Evolutionary conservation across 345 rosid species (phyloP).

Genomic region (Gynandropsis gynandra): DNA sequence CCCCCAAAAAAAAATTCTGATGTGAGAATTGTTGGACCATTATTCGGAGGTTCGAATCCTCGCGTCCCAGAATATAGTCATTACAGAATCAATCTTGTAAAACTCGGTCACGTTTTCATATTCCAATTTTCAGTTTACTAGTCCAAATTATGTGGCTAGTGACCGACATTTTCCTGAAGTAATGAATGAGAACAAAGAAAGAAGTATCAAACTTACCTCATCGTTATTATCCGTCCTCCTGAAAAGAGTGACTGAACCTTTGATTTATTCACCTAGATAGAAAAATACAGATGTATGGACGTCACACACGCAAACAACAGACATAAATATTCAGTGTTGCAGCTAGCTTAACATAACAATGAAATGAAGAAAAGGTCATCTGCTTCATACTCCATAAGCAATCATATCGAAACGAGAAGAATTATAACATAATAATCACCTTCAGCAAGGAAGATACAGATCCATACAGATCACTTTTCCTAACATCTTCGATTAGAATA

Average conservation of each 20-base stretch:
- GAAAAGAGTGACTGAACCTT: background rate
- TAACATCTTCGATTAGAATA: slow-evolving; percentile 77
- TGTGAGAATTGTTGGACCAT: background rate
- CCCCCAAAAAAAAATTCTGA: background rate
- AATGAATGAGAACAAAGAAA: slow-evolving; percentile 5
- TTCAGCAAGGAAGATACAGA: slow-evolving; percentile 82
- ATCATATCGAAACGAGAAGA: background rate
- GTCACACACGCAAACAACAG: background rate
- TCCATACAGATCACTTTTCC: slow-evolving; percentile 93
- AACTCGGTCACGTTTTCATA: too few relatives aligned
- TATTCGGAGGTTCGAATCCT: too few relatives aligned
- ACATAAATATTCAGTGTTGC: slow-evolving; percentile 13
- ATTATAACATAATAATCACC: slow-evolving; percentile 38
- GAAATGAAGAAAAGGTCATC: background rate
- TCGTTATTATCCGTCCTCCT: slow-evolving; percentile 8
- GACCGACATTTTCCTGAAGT: background rate
- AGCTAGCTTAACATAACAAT: background rate
- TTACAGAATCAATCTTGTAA: too few relatives aligned
- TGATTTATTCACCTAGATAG: slow-evolving; percentile 12
- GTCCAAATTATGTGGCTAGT: too few relatives aligned
- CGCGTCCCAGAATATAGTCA: too few relatives aligned
- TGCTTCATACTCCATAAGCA: background rate
- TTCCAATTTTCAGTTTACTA: background rate
- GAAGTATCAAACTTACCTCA: slow-evolving; percentile 8
- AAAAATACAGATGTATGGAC: slow-evolving; percentile 3